Percentiles rank a stretch among this genome's conserved stretches.
These are phyloP conservation scores for Kurtzmaniella fragi DNA, from an alignment of 805 yeast species.

Conservation along the genomic window DNA sequence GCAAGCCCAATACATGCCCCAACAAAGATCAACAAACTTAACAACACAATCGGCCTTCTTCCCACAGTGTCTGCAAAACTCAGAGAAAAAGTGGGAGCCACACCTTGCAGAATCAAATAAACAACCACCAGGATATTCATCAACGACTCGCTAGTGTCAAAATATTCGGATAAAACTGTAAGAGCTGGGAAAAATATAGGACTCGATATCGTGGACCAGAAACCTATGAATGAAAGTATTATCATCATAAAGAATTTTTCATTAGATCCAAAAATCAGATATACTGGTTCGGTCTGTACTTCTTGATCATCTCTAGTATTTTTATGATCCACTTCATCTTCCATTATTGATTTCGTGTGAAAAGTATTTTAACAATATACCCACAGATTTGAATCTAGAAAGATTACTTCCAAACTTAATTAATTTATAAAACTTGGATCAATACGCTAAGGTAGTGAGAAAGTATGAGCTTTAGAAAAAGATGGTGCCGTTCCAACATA, in stretches of 20 bases:
- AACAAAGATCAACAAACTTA: constrained; percentile 51
- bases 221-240: constrained; percentile 43
- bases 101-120: constrained; percentile 71
- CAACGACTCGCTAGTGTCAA: constrained; percentile 50
- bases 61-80: constrained; percentile 68
- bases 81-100: constrained; percentile 67
- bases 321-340: not conserved
- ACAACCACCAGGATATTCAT: constrained; percentile 73
- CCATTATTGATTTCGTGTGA: not conserved
- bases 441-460: too few relatives aligned
- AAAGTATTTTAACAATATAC: not conserved
- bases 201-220: constrained; percentile 67
- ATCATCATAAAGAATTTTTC: constrained; percentile 40
- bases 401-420: too few relatives aligned
- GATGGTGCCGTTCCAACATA: too few relatives aligned
- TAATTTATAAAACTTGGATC: too few relatives aligned
- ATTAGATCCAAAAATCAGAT: constrained; percentile 38
- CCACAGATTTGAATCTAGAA: too few relatives aligned
- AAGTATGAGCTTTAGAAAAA: too few relatives aligned
- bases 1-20: constrained; percentile 68
- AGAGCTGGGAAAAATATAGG: constrained; percentile 82
- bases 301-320: not conserved
- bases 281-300: constrained; percentile 15
- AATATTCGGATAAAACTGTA: constrained; percentile 48
- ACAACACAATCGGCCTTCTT: constrained; percentile 60